Evolutionary conservation across 108 stramenopile species (phyloP).

Genomic region (Conticribra guillardii): DNA sequence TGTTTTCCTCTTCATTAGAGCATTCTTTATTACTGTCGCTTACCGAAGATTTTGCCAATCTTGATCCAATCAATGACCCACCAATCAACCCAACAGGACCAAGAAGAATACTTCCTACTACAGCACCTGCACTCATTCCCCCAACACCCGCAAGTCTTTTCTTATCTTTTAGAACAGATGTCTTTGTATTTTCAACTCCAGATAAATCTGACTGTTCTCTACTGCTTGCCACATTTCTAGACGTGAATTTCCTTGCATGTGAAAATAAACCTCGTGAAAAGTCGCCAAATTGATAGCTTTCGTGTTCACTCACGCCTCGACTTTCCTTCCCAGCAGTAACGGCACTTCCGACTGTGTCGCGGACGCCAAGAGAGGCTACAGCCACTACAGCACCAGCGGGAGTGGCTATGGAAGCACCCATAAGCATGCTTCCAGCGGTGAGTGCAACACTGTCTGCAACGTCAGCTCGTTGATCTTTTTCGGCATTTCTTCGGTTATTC

Average conservation of each 20-base stretch:
- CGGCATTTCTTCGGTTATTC: neutral
- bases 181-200: neutral
- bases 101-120: slow-evolving; percentile 7
- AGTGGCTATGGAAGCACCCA: neutral
- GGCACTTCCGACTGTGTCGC: slow-evolving; percentile 7
- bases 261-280: slow-evolving; percentile 8
- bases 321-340: slow-evolving; percentile 18
- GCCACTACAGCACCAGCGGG: slow-evolving; percentile 4
- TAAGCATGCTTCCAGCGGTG: neutral
- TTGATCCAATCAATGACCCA: slow-evolving; percentile 9
- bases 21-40: neutral
- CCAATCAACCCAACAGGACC: slow-evolving; percentile 24
- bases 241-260: neutral
- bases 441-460: neutral
- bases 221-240: neutral
- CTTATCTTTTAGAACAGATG: slow-evolving; percentile 6
- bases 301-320: slow-evolving; percentile 2
- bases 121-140: slow-evolving; percentile 17
- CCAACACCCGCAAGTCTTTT: slow-evolving; percentile 14
- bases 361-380: slow-evolving; percentile 10
- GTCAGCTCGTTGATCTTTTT: neutral
- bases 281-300: slow-evolving; percentile 23
- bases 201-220: neutral
- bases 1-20: neutral
- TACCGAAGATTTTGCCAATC: neutral